Base-by-base conservation (phyloP, 2,329 filamentous ascomycete species). In the Hypoxylon sp. region DNA sequence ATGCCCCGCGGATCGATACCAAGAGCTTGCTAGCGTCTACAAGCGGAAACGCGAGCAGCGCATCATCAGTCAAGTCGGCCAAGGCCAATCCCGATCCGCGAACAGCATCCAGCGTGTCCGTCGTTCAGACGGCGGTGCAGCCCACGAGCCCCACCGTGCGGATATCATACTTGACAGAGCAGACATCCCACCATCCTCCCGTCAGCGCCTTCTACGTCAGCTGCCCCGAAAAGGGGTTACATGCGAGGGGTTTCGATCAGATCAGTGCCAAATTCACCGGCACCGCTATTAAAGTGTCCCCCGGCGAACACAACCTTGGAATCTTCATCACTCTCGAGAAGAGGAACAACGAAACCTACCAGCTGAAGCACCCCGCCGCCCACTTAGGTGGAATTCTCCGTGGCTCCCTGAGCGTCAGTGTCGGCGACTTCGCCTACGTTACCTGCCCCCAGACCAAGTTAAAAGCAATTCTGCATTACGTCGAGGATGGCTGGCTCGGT, bases 261-360 rank as follows among this genome's bases (percentile, higher is more conserved):
- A 89, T 99, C 72, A 94, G 91, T 70, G 95, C 95, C 74, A 98
- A 97, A 78, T 99, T 99, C 79, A 98, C 95, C 0, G 95, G 95
- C 59, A 97, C 95, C 17, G 94, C 92, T 71, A 86, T 99, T 77
- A 93, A 93, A 75, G 94, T 99, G 37, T 89, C 90, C 20, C 93
- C 95, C 0, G 95, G 95, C 67, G 89, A 94, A 75, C 93, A 97
- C 81, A 99, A 99, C 77, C 84, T 96, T 69, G 95, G 95, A 68
- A 98, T 99, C 72, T 99, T 97, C 79, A 90, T 99, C 76, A 94
- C 88, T 8, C 80, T 98, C 24, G 88, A 93, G 72, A 90, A 89
- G 67, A 85, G 91, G 55, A 88, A 90, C 71, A 87, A 94, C 74
- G 95, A 99, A 80, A 91, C 94, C 65, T 99, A 99, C 78, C 93